Base-by-base conservation (phyloP, 1,284 basidiomycete genomes). In the Amylostereum areolatum region DNA sequence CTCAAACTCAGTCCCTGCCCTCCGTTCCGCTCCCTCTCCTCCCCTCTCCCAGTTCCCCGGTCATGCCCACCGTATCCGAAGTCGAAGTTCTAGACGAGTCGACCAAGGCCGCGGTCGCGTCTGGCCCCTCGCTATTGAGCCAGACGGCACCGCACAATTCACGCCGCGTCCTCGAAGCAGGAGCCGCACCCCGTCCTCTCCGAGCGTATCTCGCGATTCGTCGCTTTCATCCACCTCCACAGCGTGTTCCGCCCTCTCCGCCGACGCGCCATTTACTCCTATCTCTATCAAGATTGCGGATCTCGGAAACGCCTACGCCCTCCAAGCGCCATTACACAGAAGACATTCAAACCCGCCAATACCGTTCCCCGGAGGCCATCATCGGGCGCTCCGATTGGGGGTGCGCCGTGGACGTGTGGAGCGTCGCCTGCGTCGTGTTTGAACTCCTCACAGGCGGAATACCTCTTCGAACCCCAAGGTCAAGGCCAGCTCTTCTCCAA, bases 261-360 rank as follows among this genome's bases (percentile, higher is more conserved):
- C 52, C 59, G 27, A 52, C 56, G 4, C 52, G 58, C 25, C 34
- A 8, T 42, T 46, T n/a, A 25, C 24, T 24, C 76, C 78, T 1
- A 83, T 95, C 59, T 83, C 79, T n/a, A 80, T 95, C 66, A 95
- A 95, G 75, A 93, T 95, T 57, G 92, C 92, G 32, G 92, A 95
- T 64, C 70, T 95, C 41, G 92, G 90, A 29, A 93, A 93, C 62
- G 91, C 90, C 25, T n/a, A 91, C 90, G 27, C 87, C 85, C 1
- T 83, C 83, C 12, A 85, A 79, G 60, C 80, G 83, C 56, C 92
- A 94, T 64, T 95, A 82, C 61, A 94, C 92, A 8, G 91, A 95
- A 61, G 92, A 95, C 64, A 96, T 96, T 55, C 93, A 96, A 69
- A 96, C 93, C 33, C 78, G 93, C 31, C 93, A 96, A 64, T 96